Conservation (phyloP, 768 basidiomycete genomes). For the Gymnopilus junonius region DNA sequence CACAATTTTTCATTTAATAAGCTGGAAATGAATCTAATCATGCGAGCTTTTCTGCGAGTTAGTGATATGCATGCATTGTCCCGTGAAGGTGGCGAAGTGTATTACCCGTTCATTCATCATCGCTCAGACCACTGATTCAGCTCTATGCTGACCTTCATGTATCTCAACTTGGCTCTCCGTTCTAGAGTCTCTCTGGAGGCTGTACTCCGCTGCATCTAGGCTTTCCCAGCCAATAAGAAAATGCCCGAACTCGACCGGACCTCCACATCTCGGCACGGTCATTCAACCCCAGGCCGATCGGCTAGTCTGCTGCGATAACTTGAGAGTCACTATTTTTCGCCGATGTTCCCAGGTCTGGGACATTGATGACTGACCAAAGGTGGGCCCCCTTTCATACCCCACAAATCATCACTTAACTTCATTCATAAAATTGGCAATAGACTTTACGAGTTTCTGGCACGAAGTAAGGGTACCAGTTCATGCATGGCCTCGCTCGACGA, state of each 20-base stretch:
- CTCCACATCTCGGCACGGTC: neutral
- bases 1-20: neutral
- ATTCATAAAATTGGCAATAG: too few relatives aligned
- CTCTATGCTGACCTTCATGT: neutral
- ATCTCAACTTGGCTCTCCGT: neutral
- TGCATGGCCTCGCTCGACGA: neutral
- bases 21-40: neutral
- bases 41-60: neutral
- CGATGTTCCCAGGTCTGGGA: neutral
- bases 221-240: neutral
- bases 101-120: neutral
- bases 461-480: neutral
- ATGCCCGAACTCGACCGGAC: neutral
- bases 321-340: neutral
- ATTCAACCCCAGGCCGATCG: slow-evolving; percentile 1
- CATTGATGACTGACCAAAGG: neutral
- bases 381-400: too few relatives aligned
- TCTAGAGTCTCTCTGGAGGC: neutral
- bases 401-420: too few relatives aligned
- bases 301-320: neutral
- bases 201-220: neutral
- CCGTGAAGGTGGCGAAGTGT: neutral
- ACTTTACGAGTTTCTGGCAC: neutral
- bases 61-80: neutral
- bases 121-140: neutral